Base-by-base conservation (phyloP, 441 rosid species). In the Hypseocharis bilobata region DNA sequence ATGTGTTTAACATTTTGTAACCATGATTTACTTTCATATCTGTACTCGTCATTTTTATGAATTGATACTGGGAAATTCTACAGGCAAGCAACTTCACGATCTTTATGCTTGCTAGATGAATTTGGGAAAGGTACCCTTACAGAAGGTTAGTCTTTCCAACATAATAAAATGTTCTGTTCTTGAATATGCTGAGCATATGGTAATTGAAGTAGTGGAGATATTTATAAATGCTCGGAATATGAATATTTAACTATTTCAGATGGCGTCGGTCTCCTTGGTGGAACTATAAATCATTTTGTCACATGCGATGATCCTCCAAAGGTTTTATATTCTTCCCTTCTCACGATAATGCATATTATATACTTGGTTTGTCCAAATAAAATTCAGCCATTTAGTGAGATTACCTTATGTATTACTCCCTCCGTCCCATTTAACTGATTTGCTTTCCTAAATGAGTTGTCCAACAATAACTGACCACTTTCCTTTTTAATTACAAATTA, bases 121-220 rank as follows among this genome's bases (percentile, higher is more conserved):
- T 93, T 93, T 82, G 99, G 99, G 71, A 93, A 93, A 88, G 99
- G 99, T 61, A 91, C 99, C 72, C 92, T 93, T 16, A 83, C 89
- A 61, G 95, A 93, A 88, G 99, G 99, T 93, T 72, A 67, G 80
- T 66, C 25, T 60, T 45, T 67, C 70, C 58, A 17, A 0, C 16
- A 4, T 49, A 32, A 60, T 14, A 13, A 56, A 56, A 19, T 26
- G 6, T 25, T 62, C 64, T 20, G 6, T 44, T 27, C 4, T 42
- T 42, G 22, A 66, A 38, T 63, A 42, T 40, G n/a, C 28, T 36
- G 60, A 30, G 17, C 29, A 28, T 57, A 4, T n/a, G 36, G 40
- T 38, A 20, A 17, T 63, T 58, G 45, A 22, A 0, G 13, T 13
- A 7, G 38, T 38, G 55, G 58, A 69, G 34, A 23, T 65, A 23